Evolutionary conservation across 345 rosid species (phyloP).

Genomic region (Salix udensis): DNA sequence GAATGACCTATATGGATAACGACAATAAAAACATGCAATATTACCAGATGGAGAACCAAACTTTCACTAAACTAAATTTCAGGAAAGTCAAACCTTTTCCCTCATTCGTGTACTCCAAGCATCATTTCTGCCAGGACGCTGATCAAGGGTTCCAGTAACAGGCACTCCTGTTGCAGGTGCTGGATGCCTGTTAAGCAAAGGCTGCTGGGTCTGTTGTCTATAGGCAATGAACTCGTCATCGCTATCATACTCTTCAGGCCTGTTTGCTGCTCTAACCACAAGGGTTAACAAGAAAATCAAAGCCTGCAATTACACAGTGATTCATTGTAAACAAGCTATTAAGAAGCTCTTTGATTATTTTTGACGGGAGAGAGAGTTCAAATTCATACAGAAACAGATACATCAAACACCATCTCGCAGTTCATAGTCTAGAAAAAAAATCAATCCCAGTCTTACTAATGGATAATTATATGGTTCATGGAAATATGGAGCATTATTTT

Average conservation of each 20-base stretch:
- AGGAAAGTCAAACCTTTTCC: conserved; percentile 65
- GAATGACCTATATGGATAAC: neutral
- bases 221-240: conserved; percentile 79
- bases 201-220: conserved; percentile 81
- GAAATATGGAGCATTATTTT: too few species aligned
- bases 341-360: neutral
- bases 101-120: conserved; percentile 99
- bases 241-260: conserved; percentile 83
- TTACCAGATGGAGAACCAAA: neutral
- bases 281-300: conserved; percentile 77
- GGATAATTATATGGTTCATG: neutral
- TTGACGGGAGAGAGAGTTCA: neutral
- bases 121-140: conserved; percentile 89
- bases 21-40: neutral
- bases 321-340: conserved; percentile 2
- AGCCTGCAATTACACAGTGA: conserved; percentile 51
- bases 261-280: conserved; percentile 70
- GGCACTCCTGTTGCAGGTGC: conserved; percentile 75
- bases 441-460: neutral
- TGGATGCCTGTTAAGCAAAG: conserved; percentile 67
- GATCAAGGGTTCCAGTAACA: conserved; percentile 71
- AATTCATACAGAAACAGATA: neutral
- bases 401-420: neutral
- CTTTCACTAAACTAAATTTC: neutral
- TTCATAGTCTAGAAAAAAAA: neutral